A percentile compares a stretch with the other conserved stretches of the same genome.
These are phyloP conservation scores for Erythrobasidium hasegawianum DNA, from an alignment of 1,284 basidiomycete genomes.

Conservation along the genomic window DNA sequence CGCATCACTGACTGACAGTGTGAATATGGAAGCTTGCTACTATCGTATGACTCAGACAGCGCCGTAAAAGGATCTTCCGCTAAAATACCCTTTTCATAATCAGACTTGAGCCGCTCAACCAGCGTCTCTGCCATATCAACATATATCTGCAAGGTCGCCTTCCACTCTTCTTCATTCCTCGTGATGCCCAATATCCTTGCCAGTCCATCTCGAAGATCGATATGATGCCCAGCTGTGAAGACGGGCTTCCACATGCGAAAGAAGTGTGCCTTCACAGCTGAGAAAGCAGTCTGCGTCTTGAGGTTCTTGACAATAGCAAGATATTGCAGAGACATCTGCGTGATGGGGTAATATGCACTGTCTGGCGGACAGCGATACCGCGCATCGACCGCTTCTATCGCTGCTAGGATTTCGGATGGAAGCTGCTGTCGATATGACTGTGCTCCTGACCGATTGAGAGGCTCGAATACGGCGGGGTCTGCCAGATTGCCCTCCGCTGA, in stretches of 20 bases:
- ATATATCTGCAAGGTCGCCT: constrained; percentile 57
- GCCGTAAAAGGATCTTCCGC: constrained; percentile 36
- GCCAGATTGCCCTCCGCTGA: constrained; percentile 92
- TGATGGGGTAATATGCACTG: constrained; percentile 39
- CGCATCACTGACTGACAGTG: constrained; percentile 51
- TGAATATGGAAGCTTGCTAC: constrained; percentile 49
- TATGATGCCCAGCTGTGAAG: constrained; percentile 58
- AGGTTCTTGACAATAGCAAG: constrained; percentile 71
- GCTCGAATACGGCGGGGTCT: constrained; percentile 76
- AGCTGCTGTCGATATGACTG: constrained; percentile 38
- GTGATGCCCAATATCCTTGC: neutral
- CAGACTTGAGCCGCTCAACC: constrained; percentile 59
- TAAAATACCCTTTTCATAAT: constrained; percentile 34
- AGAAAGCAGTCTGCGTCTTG: constrained; percentile 66
- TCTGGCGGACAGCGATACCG: constrained; percentile 29
- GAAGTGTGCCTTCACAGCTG: constrained; percentile 84
- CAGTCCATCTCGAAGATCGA: constrained; percentile 62
- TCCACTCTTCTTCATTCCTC: constrained; percentile 44
- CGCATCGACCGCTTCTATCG: constrained; percentile 31
- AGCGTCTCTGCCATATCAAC: constrained; percentile 64
- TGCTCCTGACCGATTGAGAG: constrained; percentile 37
- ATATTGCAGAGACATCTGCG: constrained; percentile 74
- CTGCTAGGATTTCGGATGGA: constrained; percentile 39
- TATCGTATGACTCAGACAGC: constrained; percentile 37
- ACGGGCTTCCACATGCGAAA: constrained; percentile 87